These are phyloP conservation scores for Sporothrix variecibatus DNA, from an alignment of 2,329 filamentous ascomycete genomes.

Conservation along the genomic window DNA sequence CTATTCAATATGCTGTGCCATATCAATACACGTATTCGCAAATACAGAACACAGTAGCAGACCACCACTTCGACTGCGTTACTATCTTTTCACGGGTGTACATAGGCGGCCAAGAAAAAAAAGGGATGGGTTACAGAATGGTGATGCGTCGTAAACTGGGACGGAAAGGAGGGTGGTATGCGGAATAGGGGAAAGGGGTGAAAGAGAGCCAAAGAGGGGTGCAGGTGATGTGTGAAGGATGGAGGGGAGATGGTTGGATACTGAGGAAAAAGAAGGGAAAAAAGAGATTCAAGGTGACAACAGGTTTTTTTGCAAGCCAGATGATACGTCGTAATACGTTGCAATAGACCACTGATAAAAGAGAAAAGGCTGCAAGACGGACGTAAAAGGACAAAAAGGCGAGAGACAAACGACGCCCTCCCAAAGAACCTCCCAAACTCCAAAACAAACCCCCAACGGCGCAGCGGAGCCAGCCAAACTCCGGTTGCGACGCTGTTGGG, in stretches of 20 bases:
- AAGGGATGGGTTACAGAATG: background rate
- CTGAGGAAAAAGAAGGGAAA: background rate
- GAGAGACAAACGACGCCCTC: background rate
- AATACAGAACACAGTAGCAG: background rate
- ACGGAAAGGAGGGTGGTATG: background rate
- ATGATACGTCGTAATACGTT: background rate
- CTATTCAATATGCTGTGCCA: background rate
- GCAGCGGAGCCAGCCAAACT: background rate
- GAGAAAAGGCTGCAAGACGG: too few species aligned
- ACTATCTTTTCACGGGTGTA: background rate
- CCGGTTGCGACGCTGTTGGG: background rate
- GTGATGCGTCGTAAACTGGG: background rate
- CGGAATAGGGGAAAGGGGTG: conserved; percentile 7
- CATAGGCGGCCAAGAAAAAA: background rate
- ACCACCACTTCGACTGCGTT: background rate
- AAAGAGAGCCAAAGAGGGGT: background rate
- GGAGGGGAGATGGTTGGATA: background rate
- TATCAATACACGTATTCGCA: background rate
- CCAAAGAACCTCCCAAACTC: background rate
- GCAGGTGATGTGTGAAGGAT: background rate
- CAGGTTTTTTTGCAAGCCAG: background rate
- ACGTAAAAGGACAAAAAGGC: background rate
- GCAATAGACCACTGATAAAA: background rate
- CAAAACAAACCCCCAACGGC: background rate
- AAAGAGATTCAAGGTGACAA: background rate